Conservation (phyloP, 1,139 yeast genomes). For the Blastobotrys arbuscula region DNA sequence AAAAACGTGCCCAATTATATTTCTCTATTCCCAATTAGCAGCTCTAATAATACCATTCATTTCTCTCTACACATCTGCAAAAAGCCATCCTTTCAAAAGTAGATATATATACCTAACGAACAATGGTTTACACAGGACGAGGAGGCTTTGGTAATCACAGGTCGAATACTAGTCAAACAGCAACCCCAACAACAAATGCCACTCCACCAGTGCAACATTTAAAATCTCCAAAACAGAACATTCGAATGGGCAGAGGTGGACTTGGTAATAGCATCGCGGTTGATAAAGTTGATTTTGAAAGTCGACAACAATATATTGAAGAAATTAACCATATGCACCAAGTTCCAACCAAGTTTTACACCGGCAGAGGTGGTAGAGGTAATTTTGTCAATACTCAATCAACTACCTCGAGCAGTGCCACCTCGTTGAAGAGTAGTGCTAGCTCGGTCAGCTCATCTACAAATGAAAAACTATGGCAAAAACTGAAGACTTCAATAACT, state of each 20-base stretch:
- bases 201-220: conserved; percentile 37
- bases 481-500: conserved; percentile 27
- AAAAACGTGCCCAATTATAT: too few relatives aligned
- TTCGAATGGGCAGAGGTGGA: conserved; percentile 38
- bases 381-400: conserved; percentile 25
- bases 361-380: conserved; percentile 38
- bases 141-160: conserved; percentile 34
- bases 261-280: conserved; percentile 35
- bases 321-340: conserved; percentile 33
- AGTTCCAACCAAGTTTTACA: conserved; percentile 32
- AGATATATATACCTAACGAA: conserved; percentile 4
- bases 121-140: conserved; percentile 33
- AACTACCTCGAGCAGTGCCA: background rate
- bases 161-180: conserved; percentile 6
- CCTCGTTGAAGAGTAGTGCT: conserved; percentile 4
- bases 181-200: conserved; percentile 22
- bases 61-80: too few relatives aligned
- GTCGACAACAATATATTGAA: conserved; percentile 33
- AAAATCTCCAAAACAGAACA: conserved; percentile 33
- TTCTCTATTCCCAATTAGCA: too few relatives aligned
- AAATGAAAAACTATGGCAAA: conserved; percentile 22
- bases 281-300: conserved; percentile 27
- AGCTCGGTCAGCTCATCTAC: conserved; percentile 1
- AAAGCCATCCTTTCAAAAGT: background rate
- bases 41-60: too few relatives aligned